Conservation (phyloP, 305 asterid species). For the Fraxinus floribunda region DNA sequence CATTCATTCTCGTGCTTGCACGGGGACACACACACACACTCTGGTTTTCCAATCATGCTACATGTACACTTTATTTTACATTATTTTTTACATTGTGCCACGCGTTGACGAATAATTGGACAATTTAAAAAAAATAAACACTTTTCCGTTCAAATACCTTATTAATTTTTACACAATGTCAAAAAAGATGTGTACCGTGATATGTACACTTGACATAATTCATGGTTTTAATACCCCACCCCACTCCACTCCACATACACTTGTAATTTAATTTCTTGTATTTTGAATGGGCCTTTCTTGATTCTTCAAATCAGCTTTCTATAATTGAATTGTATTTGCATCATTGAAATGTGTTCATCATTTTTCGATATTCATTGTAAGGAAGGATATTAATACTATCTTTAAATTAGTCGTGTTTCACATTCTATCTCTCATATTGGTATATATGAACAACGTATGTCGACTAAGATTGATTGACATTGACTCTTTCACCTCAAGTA, state of each 20-base stretch:
- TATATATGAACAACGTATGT: background rate
- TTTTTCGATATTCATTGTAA: slow-evolving; percentile 20
- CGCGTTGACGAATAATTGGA: background rate
- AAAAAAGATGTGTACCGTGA: too few species aligned
- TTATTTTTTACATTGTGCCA: background rate
- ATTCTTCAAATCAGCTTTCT: background rate
- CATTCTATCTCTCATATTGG: background rate
- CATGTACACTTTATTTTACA: background rate
- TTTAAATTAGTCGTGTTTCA: background rate
- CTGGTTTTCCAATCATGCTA: slow-evolving; percentile 9
- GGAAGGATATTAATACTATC: background rate
- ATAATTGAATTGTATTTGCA: slow-evolving; percentile 5
- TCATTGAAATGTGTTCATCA: slow-evolving; percentile 36
- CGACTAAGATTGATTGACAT: slow-evolving; percentile 13
- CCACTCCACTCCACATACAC: slow-evolving; percentile 27
- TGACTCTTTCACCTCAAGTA: slow-evolving; percentile 1
- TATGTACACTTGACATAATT: background rate
- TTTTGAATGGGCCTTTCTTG: slow-evolving; percentile 1
- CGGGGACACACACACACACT: slow-evolving; percentile 58
- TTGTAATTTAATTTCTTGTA: slow-evolving; percentile 33
- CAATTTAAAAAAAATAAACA: background rate
- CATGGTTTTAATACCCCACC: slow-evolving; percentile 38
- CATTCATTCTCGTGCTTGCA: slow-evolving; percentile 55
- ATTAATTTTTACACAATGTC: background rate
- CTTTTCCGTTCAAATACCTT: background rate